Conservation (phyloP, 441 rosid species). For the Bruguiera hainesii region DNA sequence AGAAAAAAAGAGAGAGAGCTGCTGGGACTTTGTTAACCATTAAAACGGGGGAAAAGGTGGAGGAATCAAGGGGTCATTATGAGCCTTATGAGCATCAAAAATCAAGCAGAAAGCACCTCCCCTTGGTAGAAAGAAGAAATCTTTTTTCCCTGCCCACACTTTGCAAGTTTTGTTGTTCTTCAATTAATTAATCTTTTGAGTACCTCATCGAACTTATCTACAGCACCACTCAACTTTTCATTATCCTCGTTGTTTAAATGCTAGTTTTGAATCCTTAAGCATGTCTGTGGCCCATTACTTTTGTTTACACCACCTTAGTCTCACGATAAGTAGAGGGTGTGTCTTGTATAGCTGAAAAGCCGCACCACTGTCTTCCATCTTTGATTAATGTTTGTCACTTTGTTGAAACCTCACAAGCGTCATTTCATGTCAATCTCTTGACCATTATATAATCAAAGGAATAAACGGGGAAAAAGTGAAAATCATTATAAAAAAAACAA, state of each 20-base stretch:
- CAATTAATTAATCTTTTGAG: not conserved
- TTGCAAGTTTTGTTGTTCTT: not conserved
- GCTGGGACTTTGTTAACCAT: slow-evolving; percentile 6
- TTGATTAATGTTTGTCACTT: not conserved
- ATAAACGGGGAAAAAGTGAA: not conserved
- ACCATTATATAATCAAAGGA: not conserved
- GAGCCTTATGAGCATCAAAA: slow-evolving; percentile 14
- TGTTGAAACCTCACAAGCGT: not conserved
- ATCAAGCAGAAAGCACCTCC: slow-evolving; percentile 8
- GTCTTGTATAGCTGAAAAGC: not conserved
- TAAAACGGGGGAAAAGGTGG: not conserved
- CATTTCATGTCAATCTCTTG: not conserved
- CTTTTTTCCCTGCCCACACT: slow-evolving; percentile 7
- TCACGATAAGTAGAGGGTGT: not conserved
- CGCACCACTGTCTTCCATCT: not conserved
- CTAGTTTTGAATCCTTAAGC: slow-evolving; percentile 4
- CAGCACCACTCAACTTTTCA: slow-evolving; percentile 3
- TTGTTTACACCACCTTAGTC: not conserved
- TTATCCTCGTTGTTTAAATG: not conserved
- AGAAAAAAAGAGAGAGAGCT: not conserved
- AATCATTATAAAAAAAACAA: too few relatives aligned
- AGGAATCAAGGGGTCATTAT: slow-evolving; percentile 13
- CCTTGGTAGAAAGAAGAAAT: not conserved
- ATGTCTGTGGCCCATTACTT: not conserved
- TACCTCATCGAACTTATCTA: slow-evolving; percentile 19